Conservation (phyloP, 495 filamentous ascomycete species). For the Trichoderma reesei region DNA sequence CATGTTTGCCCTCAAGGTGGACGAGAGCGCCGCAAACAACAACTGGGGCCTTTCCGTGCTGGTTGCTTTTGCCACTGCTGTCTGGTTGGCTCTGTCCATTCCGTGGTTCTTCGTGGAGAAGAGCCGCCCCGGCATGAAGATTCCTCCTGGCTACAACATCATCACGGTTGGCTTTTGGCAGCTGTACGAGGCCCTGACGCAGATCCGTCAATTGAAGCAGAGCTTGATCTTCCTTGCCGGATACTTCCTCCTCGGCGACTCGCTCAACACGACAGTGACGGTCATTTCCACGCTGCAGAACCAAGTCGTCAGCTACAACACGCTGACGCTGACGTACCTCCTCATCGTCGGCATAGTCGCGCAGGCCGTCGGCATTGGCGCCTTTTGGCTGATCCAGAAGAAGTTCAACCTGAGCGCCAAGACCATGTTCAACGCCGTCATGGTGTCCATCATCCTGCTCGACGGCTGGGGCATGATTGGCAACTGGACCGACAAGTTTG, state of each 20-base stretch:
- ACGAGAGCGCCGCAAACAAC: conserved; percentile 47
- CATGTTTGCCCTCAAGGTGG: conserved; percentile 50
- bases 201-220: conserved; percentile 56
- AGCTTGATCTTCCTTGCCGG: conserved; percentile 54
- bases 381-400: conserved; percentile 49
- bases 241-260: conserved; percentile 57
- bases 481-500: conserved; percentile 52
- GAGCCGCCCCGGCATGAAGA: conserved; percentile 44
- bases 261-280: conserved; percentile 57
- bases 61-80: conserved; percentile 53
- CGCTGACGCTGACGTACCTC: conserved; percentile 50
- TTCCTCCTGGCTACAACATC: conserved; percentile 28
- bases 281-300: conserved; percentile 57
- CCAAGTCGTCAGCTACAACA: conserved; percentile 50
- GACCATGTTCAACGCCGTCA: conserved; percentile 53
- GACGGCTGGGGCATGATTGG: conserved; percentile 61
- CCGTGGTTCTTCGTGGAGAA: conserved; percentile 60
- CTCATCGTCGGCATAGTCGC: conserved; percentile 53
- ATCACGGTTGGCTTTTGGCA: conserved; percentile 50
- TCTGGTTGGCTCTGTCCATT: conserved; percentile 50
- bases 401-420: conserved; percentile 45
- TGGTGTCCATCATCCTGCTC: conserved; percentile 46
- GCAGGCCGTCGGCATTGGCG: conserved; percentile 52
- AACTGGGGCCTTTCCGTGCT: conserved; percentile 56
- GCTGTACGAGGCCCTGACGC: conserved; percentile 43